These are phyloP conservation scores for Claviceps sp. DNA, from an alignment of 2,329 filamentous ascomycete genomes.

Conservation along the genomic window DNA sequence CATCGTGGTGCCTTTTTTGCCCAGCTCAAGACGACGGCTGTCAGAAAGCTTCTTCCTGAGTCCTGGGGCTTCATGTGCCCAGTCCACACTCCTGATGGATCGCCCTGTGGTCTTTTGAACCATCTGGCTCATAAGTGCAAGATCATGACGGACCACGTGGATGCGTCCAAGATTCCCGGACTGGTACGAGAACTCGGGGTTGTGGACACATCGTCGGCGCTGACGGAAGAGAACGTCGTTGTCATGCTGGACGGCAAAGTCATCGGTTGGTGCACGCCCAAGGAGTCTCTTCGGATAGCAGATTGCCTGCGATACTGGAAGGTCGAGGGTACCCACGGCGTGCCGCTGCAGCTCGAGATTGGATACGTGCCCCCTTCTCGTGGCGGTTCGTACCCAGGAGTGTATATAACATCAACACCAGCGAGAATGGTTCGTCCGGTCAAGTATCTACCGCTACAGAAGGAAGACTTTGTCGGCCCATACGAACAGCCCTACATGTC, in stretches of 20 bases:
- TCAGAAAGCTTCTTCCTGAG: conserved; percentile 87
- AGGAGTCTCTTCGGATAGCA: conserved; percentile 66
- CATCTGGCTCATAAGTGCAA: conserved; percentile 92
- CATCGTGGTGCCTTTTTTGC: conserved; percentile 98
- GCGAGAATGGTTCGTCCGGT: conserved; percentile 83
- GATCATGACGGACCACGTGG: conserved; percentile 62
- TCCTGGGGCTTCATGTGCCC: conserved; percentile 98
- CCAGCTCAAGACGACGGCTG: conserved; percentile 90
- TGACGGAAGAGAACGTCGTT: conserved; percentile 69
- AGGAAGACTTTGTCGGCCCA: conserved; percentile 78
- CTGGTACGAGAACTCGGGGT: conserved; percentile 72
- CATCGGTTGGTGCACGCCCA: conserved; percentile 78
- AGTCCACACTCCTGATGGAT: conserved; percentile 92
- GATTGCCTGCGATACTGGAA: conserved; percentile 93
- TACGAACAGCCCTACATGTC: conserved; percentile 98
- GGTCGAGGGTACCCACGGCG: conserved; percentile 67
- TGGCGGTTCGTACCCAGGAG: conserved; percentile 87
- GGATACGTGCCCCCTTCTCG: conserved; percentile 80
- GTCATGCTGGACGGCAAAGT: conserved; percentile 86
- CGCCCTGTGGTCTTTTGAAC: conserved; percentile 87
- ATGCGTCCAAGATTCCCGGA: conserved; percentile 61
- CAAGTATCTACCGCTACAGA: conserved; percentile 79
- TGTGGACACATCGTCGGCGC: conserved; percentile 60
- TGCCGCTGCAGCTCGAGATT: conserved; percentile 78
- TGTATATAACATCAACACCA: conserved; percentile 82